phyloP scores from a whole-genome alignment of 2,329 filamentous ascomycete genomes.

The Diplocarpon rosae region DNA sequence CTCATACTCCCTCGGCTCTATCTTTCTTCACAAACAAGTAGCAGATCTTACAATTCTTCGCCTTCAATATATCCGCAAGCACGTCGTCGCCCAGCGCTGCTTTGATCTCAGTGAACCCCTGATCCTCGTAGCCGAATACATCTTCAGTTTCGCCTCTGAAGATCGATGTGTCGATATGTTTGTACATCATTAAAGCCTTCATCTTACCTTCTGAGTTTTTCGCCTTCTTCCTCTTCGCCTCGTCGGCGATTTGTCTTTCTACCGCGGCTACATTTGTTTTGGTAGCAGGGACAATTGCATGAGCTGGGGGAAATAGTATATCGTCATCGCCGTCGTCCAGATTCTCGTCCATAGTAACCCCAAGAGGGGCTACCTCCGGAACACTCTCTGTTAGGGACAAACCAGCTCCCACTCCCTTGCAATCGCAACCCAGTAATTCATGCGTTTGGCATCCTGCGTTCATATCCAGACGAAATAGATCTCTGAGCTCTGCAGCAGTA shows the following conservation, averaged over 20 bases:
- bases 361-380: conserved; percentile 6
- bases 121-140: conserved; percentile 24
- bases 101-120: conserved; percentile 27
- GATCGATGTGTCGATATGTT: conserved; percentile 36
- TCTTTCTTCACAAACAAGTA: conserved; percentile 37
- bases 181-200: conserved; percentile 42
- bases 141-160: conserved; percentile 27
- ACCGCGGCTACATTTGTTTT: conserved; percentile 36
- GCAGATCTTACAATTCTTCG: conserved; percentile 31
- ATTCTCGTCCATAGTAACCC: conserved; percentile 4
- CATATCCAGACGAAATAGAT: conserved; percentile 56
- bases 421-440: conserved; percentile 52
- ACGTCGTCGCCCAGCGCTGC: conserved; percentile 38
- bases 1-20: conserved; percentile 1
- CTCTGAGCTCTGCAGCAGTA: conserved; percentile 52
- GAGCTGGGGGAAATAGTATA: conserved; percentile 14
- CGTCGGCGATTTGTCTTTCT: conserved; percentile 31
- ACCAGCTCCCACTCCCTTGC: conserved; percentile 40
- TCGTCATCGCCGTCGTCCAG: conserved; percentile 26
- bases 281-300: conserved; percentile 29
- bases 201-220: conserved; percentile 31
- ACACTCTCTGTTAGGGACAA: conserved; percentile 8
- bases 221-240: conserved; percentile 20
- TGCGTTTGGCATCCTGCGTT: conserved; percentile 54
- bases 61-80: conserved; percentile 36